Percentiles rank a stretch among this genome's conserved stretches.
Conservation (phyloP, 164 flowering plant species). For the Kalanchoe fedtschenkoi region DNA sequence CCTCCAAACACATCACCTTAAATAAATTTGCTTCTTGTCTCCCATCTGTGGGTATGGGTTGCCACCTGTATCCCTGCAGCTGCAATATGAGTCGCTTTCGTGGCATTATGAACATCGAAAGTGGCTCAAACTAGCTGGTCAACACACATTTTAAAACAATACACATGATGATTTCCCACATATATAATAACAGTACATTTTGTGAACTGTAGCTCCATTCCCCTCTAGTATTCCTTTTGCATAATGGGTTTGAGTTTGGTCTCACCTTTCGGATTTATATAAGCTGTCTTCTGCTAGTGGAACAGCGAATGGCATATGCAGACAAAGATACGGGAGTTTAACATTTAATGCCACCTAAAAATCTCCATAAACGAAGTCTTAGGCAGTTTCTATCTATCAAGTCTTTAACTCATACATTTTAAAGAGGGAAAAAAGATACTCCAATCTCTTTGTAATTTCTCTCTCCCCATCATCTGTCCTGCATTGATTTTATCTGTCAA, state of each 20-base stretch:
- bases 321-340: background rate
- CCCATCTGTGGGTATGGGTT: constrained; percentile 6
- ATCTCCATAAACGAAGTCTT: background rate
- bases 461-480: constrained; percentile 2
- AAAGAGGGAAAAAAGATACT: too few relatives aligned
- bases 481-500: constrained; percentile 8
- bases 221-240: constrained; percentile 4
- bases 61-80: constrained; percentile 4
- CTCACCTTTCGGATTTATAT: background rate
- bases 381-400: constrained; percentile 1
- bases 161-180: constrained; percentile 2
- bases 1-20: background rate
- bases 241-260: constrained; percentile 4
- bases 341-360: background rate
- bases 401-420: background rate
- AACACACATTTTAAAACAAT: background rate
- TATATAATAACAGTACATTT: background rate
- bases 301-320: constrained; percentile 3
- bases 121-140: background rate
- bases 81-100: background rate
- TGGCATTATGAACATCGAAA: constrained; percentile 2
- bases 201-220: too few relatives aligned
- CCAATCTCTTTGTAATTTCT: too few relatives aligned
- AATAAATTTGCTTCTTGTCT: constrained; percentile 2
- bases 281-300: constrained; percentile 7